Evolutionary conservation across 148 eudicot species (phyloP).

Genomic region (Chenopodium formosanum): DNA sequence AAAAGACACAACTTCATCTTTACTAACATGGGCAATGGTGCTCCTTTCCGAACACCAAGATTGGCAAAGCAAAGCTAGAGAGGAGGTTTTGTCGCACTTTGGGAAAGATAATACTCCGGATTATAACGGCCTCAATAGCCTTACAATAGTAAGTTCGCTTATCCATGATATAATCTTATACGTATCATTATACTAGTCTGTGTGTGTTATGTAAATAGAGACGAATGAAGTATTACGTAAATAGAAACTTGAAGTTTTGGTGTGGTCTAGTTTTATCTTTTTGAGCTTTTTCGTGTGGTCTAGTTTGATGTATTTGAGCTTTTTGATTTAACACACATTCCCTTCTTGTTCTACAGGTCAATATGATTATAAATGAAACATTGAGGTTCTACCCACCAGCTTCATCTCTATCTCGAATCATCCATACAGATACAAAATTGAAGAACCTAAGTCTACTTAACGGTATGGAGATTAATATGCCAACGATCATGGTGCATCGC

Average conservation of each 20-base stretch:
- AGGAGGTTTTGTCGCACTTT: slow-evolving; percentile 25
- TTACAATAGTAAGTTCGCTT: slow-evolving; percentile 17
- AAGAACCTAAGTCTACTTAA: slow-evolving; percentile 24
- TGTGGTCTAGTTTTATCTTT: too few relatives aligned
- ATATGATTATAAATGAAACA: slow-evolving; percentile 42
- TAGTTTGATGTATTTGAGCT: neutral
- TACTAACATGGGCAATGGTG: slow-evolving; percentile 28
- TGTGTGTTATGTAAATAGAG: too few relatives aligned
- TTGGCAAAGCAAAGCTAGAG: slow-evolving; percentile 32
- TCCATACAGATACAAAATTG: slow-evolving; percentile 27
- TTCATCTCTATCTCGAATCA: slow-evolving; percentile 13
- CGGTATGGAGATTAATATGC: slow-evolving; percentile 34
- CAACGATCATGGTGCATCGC: slow-evolving; percentile 38
- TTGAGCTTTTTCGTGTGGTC: neutral
- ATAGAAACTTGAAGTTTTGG: too few relatives aligned
- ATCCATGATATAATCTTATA: neutral
- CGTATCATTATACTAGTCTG: too few relatives aligned
- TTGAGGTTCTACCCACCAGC: slow-evolving; percentile 47
- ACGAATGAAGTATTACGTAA: too few relatives aligned
- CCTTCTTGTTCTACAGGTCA: slow-evolving; percentile 17
- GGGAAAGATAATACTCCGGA: slow-evolving; percentile 14
- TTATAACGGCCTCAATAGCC: slow-evolving; percentile 21
- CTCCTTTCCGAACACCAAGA: slow-evolving; percentile 23
- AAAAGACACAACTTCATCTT: slow-evolving; percentile 18
- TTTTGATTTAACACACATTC: neutral